Base-by-base conservation (phyloP, 495 filamentous ascomycete genomes). In the Penicillium simplicissimum region DNA sequence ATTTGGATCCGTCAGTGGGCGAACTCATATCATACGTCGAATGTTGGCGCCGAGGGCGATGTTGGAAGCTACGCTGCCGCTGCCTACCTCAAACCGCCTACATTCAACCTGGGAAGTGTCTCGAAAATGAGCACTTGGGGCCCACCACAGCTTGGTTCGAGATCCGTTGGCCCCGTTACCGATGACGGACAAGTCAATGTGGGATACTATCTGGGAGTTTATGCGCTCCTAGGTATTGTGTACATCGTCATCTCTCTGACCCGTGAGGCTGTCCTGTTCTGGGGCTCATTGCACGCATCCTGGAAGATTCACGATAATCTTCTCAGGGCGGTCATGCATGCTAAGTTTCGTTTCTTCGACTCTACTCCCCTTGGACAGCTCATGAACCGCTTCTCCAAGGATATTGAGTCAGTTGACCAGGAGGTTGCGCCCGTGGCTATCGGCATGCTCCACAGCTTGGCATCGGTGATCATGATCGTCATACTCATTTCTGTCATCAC, bases 381-480 rank as follows among this genome's bases (percentile, higher is more conserved):
- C 63, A 98, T 98, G 90, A 99, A 99, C 73, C 84, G 96, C 38
- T 99, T 99, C 75, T 97, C 94, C 62, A 98, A 97, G 74, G 96
- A 98, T 74, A 82, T 98, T 28, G 95, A 99, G 71, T 87, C 92
- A 6, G 81, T 99, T 60, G 96, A 99, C 63, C 96, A 99, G 73
- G 95, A 98, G 71, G 90, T 98, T 58, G 93, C 95, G 1, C 90
- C 93, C 19, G 86, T 96, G 57, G 93, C 96, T 21, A 90, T 92
- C 53, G 88, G 89, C 23, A 85, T 89, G 70, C 79, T 91, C 37
- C 78, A 80, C 60, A 85, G 89, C 67, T 63, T 91, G 33, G 87
- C 84, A 6, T 88, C 87, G 4, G 91, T 98, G 35, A 68, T 96
- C 58, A 94, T 93, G 62, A 96, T 97, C 61, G 87, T 97, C 33